Conservation (phyloP, 2,329 filamentous ascomycete species). For the Lomentospora prolificans region DNA sequence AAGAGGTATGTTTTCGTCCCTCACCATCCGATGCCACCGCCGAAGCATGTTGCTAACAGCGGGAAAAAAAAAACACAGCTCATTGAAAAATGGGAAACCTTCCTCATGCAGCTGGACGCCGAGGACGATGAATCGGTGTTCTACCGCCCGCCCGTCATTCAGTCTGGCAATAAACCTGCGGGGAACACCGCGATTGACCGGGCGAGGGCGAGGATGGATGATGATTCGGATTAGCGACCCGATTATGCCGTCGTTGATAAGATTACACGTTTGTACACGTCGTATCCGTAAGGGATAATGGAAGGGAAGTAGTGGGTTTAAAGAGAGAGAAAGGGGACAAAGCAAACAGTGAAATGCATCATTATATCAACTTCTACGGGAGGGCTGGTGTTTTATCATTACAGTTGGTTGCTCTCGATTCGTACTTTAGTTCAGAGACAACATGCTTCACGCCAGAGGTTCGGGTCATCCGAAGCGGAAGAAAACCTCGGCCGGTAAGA, state of each 20-base stretch:
- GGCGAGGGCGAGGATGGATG: constrained; percentile 47
- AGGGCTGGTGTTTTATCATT: background rate
- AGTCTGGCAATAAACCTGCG: constrained; percentile 35
- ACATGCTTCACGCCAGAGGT: too few relatives aligned
- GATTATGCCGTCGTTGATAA: background rate
- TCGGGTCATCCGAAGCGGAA: too few relatives aligned
- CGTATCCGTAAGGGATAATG: background rate
- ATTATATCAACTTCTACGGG: background rate
- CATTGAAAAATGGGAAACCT: constrained; percentile 95
- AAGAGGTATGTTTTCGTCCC: constrained; percentile 61
- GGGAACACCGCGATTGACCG: constrained; percentile 52
- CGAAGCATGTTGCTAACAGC: constrained; percentile 1
- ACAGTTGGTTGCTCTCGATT: background rate
- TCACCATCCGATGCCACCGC: constrained; percentile 2
- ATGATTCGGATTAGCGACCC: constrained; percentile 44
- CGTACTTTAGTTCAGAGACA: too few relatives aligned
- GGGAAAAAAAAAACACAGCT: constrained; percentile 25
- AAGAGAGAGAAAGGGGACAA: too few relatives aligned
- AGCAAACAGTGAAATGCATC: too few relatives aligned
- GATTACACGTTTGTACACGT: constrained; percentile 4
- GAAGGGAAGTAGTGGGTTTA: background rate
- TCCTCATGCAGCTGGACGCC: constrained; percentile 88
- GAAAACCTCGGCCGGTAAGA: constrained; percentile 1
- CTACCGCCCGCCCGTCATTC: constrained; percentile 53
- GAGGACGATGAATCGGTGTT: constrained; percentile 73